These are phyloP conservation scores for Geotrichum citri-aurantii DNA, from an alignment of 1,139 yeast genomes.

Conservation along the genomic window DNA sequence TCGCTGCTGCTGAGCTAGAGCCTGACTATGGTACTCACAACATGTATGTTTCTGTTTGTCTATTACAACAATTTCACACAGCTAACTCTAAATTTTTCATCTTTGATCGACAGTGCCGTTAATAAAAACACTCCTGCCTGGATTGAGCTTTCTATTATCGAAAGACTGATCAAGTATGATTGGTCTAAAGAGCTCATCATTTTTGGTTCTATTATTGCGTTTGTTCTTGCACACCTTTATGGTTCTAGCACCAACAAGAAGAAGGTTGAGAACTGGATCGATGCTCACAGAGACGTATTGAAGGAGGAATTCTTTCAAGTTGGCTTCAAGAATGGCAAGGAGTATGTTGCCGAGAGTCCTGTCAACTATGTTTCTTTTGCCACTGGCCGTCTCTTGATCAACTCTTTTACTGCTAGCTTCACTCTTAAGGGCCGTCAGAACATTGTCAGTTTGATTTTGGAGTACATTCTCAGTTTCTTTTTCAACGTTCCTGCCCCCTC, in stretches of 20 bases:
- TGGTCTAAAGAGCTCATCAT: conserved; percentile 72
- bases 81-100: neutral
- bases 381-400: conserved; percentile 78
- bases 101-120: conserved; percentile 4
- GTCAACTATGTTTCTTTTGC: conserved; percentile 76
- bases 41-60: conserved; percentile 13
- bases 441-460: conserved; percentile 56
- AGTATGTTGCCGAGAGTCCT: conserved; percentile 55
- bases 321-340: conserved; percentile 48
- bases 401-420: conserved; percentile 55
- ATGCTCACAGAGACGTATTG: conserved; percentile 45
- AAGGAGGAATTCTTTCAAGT: conserved; percentile 70
- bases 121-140: conserved; percentile 27
- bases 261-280: conserved; percentile 50
- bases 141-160: conserved; percentile 33
- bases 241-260: conserved; percentile 58
- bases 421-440: conserved; percentile 78
- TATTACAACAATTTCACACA: neutral
- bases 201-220: conserved; percentile 42
- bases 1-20: conserved; percentile 2
- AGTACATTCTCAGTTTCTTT: conserved; percentile 52
- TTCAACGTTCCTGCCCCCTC: conserved; percentile 46
- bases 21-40: conserved; percentile 15
- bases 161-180: conserved; percentile 45
- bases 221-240: conserved; percentile 39